These are phyloP conservation scores for Gastrodia elata DNA, from an alignment of 106 monocot species.

Conservation along the genomic window DNA sequence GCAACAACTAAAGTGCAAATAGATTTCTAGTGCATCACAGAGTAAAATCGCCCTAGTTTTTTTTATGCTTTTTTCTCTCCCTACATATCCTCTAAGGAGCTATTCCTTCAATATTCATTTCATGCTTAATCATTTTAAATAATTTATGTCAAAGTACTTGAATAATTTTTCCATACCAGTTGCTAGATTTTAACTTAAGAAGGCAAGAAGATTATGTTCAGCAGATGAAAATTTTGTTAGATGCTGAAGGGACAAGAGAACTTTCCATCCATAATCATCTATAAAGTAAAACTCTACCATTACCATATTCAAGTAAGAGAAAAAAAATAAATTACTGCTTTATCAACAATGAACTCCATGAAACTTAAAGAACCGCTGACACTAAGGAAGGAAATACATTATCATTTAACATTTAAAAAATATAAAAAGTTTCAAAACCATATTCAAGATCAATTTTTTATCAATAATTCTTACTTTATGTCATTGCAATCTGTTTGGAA, in stretches of 20 bases:
- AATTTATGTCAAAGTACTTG: background rate
- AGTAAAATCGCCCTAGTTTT: too few species aligned
- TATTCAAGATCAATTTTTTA: background rate
- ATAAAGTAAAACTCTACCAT: too few species aligned
- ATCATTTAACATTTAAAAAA: background rate
- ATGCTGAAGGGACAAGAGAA: too few species aligned
- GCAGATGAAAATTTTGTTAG: too few species aligned
- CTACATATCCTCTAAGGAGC: too few species aligned
- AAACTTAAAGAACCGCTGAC: background rate
- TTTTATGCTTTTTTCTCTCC: too few species aligned
- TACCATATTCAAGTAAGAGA: background rate
- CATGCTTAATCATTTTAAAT: too few species aligned
- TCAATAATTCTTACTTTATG: conserved; percentile 34
- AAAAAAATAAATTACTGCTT: background rate
- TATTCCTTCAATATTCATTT: too few species aligned
- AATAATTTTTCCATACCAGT: background rate
- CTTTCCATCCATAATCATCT: too few species aligned
- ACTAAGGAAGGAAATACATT: background rate
- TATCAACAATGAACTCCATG: too few species aligned
- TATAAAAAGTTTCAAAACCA: background rate
- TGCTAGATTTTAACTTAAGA: background rate
- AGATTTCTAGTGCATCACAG: too few species aligned
- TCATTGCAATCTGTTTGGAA: conserved; percentile 74
- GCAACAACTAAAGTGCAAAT: background rate
- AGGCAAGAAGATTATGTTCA: too few species aligned